Conservation (phyloP, 441 rosid genomes). For the Pelargonium australe region DNA sequence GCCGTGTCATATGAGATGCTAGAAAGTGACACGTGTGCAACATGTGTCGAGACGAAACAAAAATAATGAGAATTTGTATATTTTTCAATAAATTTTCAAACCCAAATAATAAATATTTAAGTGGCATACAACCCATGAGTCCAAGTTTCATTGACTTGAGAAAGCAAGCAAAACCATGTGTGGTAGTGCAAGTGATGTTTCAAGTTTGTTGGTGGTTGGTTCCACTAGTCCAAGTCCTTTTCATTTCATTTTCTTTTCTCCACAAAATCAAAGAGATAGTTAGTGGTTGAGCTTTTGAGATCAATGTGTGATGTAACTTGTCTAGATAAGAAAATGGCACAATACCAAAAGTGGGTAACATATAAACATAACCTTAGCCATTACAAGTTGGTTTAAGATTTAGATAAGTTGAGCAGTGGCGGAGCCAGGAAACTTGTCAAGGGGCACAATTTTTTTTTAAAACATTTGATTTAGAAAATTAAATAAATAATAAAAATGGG, state of each 20-base stretch:
- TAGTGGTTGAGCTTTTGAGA: constrained; percentile 4
- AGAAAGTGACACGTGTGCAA: neutral
- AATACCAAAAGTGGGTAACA: neutral
- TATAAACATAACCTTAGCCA: neutral
- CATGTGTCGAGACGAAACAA: neutral
- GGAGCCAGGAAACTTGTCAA: too few relatives aligned
- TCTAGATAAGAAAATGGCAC: neutral
- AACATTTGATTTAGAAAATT: too few relatives aligned
- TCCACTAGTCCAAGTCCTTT: neutral
- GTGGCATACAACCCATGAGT: neutral
- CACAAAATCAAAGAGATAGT: neutral
- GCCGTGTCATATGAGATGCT: neutral
- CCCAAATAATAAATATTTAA: too few relatives aligned
- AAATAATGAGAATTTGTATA: too few relatives aligned
- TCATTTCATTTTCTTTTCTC: neutral
- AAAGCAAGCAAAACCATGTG: neutral
- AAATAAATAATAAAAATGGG: too few relatives aligned
- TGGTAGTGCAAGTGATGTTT: neutral
- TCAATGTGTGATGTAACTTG: neutral
- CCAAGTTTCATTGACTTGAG: neutral
- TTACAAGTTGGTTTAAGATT: neutral
- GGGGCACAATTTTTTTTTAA: too few relatives aligned
- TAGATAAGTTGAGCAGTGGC: too few relatives aligned
- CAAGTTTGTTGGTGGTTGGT: neutral
- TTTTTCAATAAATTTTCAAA: too few relatives aligned